Conservation (phyloP, 75 land plant species). For the Pinus taeda region DNA sequence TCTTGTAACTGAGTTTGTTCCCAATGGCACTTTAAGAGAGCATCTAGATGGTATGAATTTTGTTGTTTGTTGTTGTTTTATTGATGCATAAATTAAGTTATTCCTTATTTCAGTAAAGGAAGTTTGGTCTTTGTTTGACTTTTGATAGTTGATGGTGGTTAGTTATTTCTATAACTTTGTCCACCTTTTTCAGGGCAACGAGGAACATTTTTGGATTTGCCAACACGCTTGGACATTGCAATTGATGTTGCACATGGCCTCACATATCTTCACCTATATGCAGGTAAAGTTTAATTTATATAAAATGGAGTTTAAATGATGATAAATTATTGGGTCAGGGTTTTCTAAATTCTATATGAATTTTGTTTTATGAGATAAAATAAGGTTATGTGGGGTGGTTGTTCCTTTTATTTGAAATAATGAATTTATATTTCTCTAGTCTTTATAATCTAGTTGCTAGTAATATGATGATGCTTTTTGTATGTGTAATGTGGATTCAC, state of each 20-base stretch:
- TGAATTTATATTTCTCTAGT: too few species aligned
- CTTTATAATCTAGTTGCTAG: too few species aligned
- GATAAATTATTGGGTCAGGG: neutral
- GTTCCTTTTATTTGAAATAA: too few species aligned
- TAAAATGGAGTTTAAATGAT: neutral
- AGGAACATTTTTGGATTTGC: conserved; percentile 67
- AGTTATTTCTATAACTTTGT: neutral
- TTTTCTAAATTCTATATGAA: neutral
- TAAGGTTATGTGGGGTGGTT: too few species aligned
- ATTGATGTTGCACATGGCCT: conserved; percentile 93
- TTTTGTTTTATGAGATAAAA: too few species aligned
- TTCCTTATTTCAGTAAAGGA: conserved; percentile 1
- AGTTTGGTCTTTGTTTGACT: neutral
- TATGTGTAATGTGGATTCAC: too few species aligned
- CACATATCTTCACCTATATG: conserved; percentile 91
- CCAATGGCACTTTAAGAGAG: conserved; percentile 88
- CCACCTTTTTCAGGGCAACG: conserved; percentile 35
- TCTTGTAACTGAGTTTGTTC: conserved; percentile 78
- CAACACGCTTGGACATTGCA: conserved; percentile 73
- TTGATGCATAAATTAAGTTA: neutral
- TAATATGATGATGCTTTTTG: too few species aligned
- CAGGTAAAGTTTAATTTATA: conserved; percentile 41
- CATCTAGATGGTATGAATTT: conserved; percentile 80
- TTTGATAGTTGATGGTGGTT: neutral
- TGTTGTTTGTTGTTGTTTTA: neutral